These are phyloP conservation scores for Fusarium concolor DNA, from an alignment of 2,329 filamentous ascomycete species.

Conservation along the genomic window DNA sequence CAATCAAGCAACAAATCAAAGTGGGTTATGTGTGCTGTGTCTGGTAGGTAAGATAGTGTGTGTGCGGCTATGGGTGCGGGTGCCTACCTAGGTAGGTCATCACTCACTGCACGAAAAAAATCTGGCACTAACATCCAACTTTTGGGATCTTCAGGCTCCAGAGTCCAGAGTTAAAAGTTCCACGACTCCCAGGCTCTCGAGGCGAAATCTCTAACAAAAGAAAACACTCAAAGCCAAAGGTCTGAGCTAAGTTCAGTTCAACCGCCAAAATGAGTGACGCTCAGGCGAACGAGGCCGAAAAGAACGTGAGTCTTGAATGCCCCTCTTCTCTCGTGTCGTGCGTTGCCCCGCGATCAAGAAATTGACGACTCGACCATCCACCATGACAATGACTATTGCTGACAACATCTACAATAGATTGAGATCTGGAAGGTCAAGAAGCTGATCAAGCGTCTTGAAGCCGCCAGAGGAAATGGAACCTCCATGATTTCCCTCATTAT, in stretches of 20 bases:
- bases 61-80: slow-evolving; percentile 7
- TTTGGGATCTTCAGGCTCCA: slow-evolving; percentile 44
- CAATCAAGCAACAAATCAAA: slow-evolving; percentile 12
- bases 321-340: slow-evolving; percentile 34
- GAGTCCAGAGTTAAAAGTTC: slow-evolving; percentile 37
- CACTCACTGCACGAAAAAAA: slow-evolving; percentile 48
- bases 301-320: slow-evolving; percentile 74
- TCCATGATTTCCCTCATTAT: slow-evolving; percentile 99
- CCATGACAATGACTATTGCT: slow-evolving; percentile 25
- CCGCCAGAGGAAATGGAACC: slow-evolving; percentile 97
- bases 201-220: slow-evolving; percentile 20
- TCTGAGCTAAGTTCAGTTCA: slow-evolving; percentile 36
- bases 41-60: neutral
- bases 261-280: slow-evolving; percentile 82
- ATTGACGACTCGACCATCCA: slow-evolving; percentile 19
- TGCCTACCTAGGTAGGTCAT: slow-evolving; percentile 41
- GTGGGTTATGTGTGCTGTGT: slow-evolving; percentile 22
- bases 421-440: slow-evolving; percentile 99
- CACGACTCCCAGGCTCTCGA: slow-evolving; percentile 43
- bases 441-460: slow-evolving; percentile 97
- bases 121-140: slow-evolving; percentile 50
- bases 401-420: slow-evolving; percentile 59
- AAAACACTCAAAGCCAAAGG: slow-evolving; percentile 40
- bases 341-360: slow-evolving; percentile 49
- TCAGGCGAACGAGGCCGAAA: slow-evolving; percentile 93